Base-by-base conservation (phyloP, 352 stramenopile species). In the Phytophthora crassamura region DNA sequence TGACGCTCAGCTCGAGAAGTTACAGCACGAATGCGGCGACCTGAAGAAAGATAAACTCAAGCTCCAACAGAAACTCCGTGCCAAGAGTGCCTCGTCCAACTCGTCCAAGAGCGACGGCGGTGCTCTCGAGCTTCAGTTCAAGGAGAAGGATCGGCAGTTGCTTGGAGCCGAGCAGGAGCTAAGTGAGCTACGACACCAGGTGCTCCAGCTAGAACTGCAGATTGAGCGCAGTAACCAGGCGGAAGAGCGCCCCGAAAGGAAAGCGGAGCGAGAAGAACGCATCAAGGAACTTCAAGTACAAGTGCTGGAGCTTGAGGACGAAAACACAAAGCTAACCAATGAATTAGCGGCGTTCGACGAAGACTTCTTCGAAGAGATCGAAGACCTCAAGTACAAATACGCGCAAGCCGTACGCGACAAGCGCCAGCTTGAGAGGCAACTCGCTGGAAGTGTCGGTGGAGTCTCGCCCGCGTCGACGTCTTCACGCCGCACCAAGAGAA, bases 281-380 rank as follows among this genome's bases (percentile, higher is more conserved):
- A 63, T 88, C 4, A 52, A 80, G 5, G 75, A 80, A 41, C 62
- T 93, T 16, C 61, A 86, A 42, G 42, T 35, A 16, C 72, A 85
- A 49, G 58, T 79, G 12, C 41, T 61, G 11, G 57, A 71, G 35
- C 77, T 97, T 11, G 69, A 82, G 32, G 59, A 86, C 36, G 92
- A 97, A 59, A 96, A 95, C 47, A 66, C 70, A 41, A 77, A 86
- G 42, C 64, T 97, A 16, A 80, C 72, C 3, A 79, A 84, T 40
- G 90, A 98, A 64, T 71, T 98, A 36, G 74, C 82, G 36, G 93
- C 93, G 14, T 98, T 98, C 57, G 94, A 98, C 55, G 69, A 96
- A 63, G 94, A 98, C 18, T 98, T 98, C 67, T 98, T 98, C 56
- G 94, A 98, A 50, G 94, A 98, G 53, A 97, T 98, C 54, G 94